Evolutionary conservation across 257 asterid species (phyloP).

Genomic region (Verbascum thapsus): DNA sequence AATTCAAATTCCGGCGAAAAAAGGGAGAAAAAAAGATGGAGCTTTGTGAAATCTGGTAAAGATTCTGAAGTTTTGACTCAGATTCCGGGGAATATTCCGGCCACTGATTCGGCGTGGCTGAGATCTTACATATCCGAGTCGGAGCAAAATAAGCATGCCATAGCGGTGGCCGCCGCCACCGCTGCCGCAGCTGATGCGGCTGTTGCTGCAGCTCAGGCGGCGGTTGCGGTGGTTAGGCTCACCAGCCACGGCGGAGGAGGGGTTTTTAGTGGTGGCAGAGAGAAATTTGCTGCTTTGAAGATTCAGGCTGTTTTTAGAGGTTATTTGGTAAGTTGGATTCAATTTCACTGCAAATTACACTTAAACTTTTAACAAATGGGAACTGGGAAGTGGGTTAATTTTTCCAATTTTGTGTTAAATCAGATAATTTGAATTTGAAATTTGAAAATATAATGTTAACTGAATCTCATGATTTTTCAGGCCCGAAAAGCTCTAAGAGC

Average conservation of each 20-base stretch:
- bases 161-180: conserved; percentile 91
- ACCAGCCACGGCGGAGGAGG: conserved; percentile 69
- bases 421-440: conserved; percentile 7
- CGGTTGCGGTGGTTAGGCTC: conserved; percentile 82
- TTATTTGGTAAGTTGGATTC: conserved; percentile 61
- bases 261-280: conserved; percentile 52
- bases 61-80: conserved; percentile 37
- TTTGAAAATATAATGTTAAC: conserved; percentile 31
- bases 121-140: conserved; percentile 50
- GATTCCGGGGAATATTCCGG: conserved; percentile 38
- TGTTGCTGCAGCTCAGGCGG: conserved; percentile 92
- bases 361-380: too few relatives aligned
- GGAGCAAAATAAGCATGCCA: conserved; percentile 77
- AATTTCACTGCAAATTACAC: too few relatives aligned
- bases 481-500: conserved; percentile 90
- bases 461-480: conserved; percentile 37
- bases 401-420: background rate
- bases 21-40: conserved; percentile 62
- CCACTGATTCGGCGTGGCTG: conserved; percentile 50
- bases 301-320: conserved; percentile 84
- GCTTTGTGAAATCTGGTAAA: conserved; percentile 56
- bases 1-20: conserved; percentile 42
- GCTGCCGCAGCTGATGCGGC: conserved; percentile 98
- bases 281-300: conserved; percentile 67
- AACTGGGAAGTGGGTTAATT: too few relatives aligned